Percentiles rank a stretch among this genome's conserved stretches.
These are phyloP conservation scores for Epichloe bromicola DNA, from an alignment of 2,329 filamentous ascomycete species.

Conservation along the genomic window DNA sequence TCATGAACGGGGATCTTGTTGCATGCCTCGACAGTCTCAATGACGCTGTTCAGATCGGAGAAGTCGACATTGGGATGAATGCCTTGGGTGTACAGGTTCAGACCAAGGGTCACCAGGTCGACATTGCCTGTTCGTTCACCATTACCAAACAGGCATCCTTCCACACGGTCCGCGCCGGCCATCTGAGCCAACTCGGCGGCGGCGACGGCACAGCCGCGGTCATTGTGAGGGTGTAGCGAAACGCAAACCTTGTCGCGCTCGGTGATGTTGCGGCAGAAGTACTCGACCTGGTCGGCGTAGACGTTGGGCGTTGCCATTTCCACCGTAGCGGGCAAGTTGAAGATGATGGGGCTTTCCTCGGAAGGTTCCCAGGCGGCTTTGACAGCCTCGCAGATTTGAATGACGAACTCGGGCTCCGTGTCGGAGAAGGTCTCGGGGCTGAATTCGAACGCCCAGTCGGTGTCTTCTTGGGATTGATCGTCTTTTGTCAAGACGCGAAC, in stretches of 20 bases:
- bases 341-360: constrained; percentile 72
- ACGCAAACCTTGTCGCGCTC: constrained; percentile 81
- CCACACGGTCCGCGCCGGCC: constrained; percentile 88
- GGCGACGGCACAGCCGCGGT: constrained; percentile 53
- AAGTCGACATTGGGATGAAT: constrained; percentile 79
- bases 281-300: constrained; percentile 93
- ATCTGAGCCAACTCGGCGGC: constrained; percentile 89
- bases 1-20: constrained; percentile 92
- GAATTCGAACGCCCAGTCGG: constrained; percentile 70
- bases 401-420: constrained; percentile 67
- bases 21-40: constrained; percentile 79
- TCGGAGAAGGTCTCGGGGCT: constrained; percentile 86
- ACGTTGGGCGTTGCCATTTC: constrained; percentile 92
- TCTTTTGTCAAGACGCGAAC: constrained; percentile 85
- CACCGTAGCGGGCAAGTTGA: constrained; percentile 93
- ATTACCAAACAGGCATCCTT: constrained; percentile 79
- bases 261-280: constrained; percentile 75
- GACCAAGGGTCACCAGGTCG: constrained; percentile 78
- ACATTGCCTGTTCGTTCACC: constrained; percentile 94
- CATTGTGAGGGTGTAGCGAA: constrained; percentile 88
- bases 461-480: constrained; percentile 41
- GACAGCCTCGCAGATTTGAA: constrained; percentile 81
- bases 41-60: constrained; percentile 73
- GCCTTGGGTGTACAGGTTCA: constrained; percentile 94
- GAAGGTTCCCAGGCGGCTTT: constrained; percentile 86